Conservation (phyloP, 1,284 basidiomycete species). For the Cryptococcus jaspeensis region DNA sequence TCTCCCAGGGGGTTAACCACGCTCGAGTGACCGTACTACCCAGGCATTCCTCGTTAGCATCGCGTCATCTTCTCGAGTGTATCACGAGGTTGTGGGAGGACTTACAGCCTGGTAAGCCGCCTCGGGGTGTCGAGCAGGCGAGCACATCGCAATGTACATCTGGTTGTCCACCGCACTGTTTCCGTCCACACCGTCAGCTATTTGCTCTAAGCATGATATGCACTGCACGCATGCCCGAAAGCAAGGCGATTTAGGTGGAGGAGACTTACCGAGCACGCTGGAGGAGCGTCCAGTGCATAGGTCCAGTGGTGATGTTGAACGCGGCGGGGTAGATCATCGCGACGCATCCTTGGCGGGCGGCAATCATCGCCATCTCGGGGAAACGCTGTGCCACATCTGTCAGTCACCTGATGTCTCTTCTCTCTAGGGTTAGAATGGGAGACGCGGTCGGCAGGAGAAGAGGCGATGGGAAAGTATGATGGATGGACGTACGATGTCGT, state of each 20-base stretch:
- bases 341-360: slow-evolving; percentile 85
- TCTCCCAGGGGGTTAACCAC: slow-evolving; percentile 81
- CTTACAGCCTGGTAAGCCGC: slow-evolving; percentile 82
- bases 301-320: slow-evolving; percentile 77
- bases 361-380: slow-evolving; percentile 90
- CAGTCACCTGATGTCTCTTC: too few species aligned
- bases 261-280: slow-evolving; percentile 71
- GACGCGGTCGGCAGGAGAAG: neutral
- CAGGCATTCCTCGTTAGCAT: neutral
- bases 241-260: neutral
- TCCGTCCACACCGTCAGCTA: neutral
- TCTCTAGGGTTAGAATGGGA: neutral
- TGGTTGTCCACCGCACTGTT: slow-evolving; percentile 91
- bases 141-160: slow-evolving; percentile 92
- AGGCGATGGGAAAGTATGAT: too few species aligned
- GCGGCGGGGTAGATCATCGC: slow-evolving; percentile 80
- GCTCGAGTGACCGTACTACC: slow-evolving; percentile 84
- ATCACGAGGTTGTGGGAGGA: slow-evolving; percentile 15
- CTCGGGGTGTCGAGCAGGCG: slow-evolving; percentile 80
- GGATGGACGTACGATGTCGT: slow-evolving; percentile 52
- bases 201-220: neutral
- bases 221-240: neutral
- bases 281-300: slow-evolving; percentile 93
- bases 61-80: neutral
- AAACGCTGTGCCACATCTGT: slow-evolving; percentile 60